A percentile compares a stretch with the other conserved stretches of the same genome.
Conservation (phyloP, 768 basidiomycete genomes). For the Phlegmacium glaucopus region DNA sequence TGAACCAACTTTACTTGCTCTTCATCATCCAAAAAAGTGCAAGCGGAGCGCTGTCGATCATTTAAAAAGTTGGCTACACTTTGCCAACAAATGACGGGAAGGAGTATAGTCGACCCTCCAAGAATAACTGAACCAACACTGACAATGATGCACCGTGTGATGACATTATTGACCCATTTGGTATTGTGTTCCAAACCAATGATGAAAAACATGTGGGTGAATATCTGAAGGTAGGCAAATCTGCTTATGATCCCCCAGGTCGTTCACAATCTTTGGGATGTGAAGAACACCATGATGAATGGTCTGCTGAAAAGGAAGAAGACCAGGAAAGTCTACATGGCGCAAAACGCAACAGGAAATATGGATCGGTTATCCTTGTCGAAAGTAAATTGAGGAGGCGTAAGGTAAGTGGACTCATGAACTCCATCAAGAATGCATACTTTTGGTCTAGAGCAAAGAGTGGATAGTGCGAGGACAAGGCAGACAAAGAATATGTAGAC, state of each 20-base stretch:
- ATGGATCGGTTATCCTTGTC: background rate
- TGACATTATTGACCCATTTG: background rate
- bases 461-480: background rate
- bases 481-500: background rate
- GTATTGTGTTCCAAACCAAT: background rate
- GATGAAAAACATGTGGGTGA: slow-evolving; percentile 6
- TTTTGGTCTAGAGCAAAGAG: background rate
- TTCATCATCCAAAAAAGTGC: too few species aligned
- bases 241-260: background rate
- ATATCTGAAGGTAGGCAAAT: background rate
- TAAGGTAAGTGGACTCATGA: background rate
- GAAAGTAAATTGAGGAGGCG: background rate
- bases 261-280: background rate
- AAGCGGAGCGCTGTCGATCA: too few species aligned
- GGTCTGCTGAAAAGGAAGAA: background rate
- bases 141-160: background rate
- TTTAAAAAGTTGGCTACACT: too few species aligned
- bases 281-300: background rate
- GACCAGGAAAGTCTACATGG: background rate
- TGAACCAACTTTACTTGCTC: too few species aligned
- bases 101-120: background rate
- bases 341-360: background rate
- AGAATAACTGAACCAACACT: background rate
- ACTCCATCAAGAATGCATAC: background rate
- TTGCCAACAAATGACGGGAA: background rate